Conservation (phyloP, 345 rosid genomes). For the Citrus unshiu region DNA sequence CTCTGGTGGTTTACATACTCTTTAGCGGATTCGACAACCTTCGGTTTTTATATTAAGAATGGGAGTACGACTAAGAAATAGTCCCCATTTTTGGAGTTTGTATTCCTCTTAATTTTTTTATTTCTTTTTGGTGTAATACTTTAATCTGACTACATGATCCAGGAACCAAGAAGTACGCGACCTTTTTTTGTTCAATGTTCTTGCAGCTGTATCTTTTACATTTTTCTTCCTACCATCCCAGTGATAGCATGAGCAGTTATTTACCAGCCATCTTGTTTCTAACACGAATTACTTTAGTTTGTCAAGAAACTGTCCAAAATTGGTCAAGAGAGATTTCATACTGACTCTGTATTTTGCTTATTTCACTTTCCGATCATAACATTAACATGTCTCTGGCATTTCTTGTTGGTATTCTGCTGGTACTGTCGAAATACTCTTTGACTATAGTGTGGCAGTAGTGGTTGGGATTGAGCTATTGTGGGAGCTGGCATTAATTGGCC, state of each 20-base stretch:
- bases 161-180: not conserved
- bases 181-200: not conserved
- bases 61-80: too few species aligned
- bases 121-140: not conserved
- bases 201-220: not conserved
- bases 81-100: not conserved
- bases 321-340: not conserved
- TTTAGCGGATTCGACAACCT: too few species aligned
- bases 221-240: not conserved
- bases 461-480: slow-evolving; percentile 3
- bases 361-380: not conserved
- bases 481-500: not conserved
- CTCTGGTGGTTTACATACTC: too few species aligned
- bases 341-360: not conserved
- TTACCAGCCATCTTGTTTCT: not conserved
- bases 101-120: not conserved
- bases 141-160: not conserved
- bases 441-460: not conserved
- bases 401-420: not conserved
- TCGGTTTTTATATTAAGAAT: too few species aligned
- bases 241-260: not conserved
- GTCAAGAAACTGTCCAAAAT: not conserved
- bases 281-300: not conserved
- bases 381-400: not conserved
- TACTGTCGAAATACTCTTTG: not conserved